Base-by-base conservation (phyloP, 768 basidiomycete genomes). In the Lactarius sanguifluus region DNA sequence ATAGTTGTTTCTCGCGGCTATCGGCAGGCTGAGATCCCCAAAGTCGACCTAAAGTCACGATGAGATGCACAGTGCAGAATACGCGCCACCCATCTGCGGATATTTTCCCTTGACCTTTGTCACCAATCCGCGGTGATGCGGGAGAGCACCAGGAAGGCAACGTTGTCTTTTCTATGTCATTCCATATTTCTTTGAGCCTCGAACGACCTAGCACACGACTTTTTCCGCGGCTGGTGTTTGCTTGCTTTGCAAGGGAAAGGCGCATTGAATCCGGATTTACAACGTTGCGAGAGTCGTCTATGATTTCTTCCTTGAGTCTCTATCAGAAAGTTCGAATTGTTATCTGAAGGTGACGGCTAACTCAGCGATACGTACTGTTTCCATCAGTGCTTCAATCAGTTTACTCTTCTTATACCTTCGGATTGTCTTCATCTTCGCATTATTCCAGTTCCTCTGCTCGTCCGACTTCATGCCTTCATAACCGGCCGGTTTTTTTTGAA, bases 111-210 rank as follows among this genome's bases (percentile, higher is more conserved):
- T 69, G 66, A 20, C 32, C 36, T 20, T 66, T 54, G 15, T 59
- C 69, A 13, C 74, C 74, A 15, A 70, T 55, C 28, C 61, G 57
- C 34, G 25, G n/a, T 1, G 70, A 72, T 15, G 62, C 61, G 2
- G 59, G 70, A 30, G 43, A 47, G 8, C 74, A 56, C 74, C 74
- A 75, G 9, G 73, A 70, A 6, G 74, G 74, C 3, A 73, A 50
- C 1, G 45, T 32, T 5, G 71, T 73, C 20, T 55, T 54, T n/a
- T 73, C 70, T 28, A 59, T 47, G 10, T 47, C 45, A n/a, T n/a
- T n/a, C 45, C 45, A 47, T 47, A 47, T 47, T 47, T 47, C 45
- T 47, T 47, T n/a, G 45, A 47, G 45, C n/a, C n/a, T 9, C 8
- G n/a, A 47, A 20, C n/a, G 10, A 47, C 45, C 45, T 10, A 47